phyloP scores from a whole-genome alignment of 106 monocot species.

The Allium sativum region DNA sequence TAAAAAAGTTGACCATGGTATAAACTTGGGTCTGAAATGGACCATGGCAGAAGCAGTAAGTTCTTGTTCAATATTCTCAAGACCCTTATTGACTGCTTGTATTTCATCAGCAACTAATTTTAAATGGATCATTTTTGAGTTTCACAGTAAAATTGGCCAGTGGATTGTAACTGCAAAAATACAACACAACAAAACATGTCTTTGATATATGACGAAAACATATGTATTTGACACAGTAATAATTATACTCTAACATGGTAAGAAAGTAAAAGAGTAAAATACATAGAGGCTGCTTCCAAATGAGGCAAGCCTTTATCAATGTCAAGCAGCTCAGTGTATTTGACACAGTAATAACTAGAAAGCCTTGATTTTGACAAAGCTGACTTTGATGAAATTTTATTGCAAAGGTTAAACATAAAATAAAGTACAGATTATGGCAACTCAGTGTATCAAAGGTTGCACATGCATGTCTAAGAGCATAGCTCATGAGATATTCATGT shows the following conservation, averaged over 20 bases:
- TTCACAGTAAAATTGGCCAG: neutral
- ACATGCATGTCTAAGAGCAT: too few species aligned
- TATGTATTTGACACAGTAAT: neutral
- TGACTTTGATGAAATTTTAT: neutral
- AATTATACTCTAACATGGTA: neutral
- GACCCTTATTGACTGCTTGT: constrained; percentile 98
- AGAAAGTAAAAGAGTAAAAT: neutral
- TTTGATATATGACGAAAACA: neutral
- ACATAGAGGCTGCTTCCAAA: constrained; percentile 86
- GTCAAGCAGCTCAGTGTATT: constrained; percentile 92
- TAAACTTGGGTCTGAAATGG: too few species aligned
- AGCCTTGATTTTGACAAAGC: neutral
- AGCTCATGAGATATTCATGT: too few species aligned
- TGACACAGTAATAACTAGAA: constrained; percentile 12
- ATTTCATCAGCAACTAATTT: constrained; percentile 95
- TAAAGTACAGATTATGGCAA: too few species aligned
- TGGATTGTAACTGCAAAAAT: too few species aligned
- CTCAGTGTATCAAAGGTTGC: too few species aligned
- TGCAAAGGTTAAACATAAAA: too few species aligned
- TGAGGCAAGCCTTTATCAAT: constrained; percentile 86
- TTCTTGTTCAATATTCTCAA: constrained; percentile 96
- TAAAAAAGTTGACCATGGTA: too few species aligned
- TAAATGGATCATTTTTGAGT: constrained; percentile 56
- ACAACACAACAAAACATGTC: neutral
- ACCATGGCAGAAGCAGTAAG: constrained; percentile 73